Conservation (phyloP, 192 early-diverging fungal species). For the Coemansia sp. region DNA sequence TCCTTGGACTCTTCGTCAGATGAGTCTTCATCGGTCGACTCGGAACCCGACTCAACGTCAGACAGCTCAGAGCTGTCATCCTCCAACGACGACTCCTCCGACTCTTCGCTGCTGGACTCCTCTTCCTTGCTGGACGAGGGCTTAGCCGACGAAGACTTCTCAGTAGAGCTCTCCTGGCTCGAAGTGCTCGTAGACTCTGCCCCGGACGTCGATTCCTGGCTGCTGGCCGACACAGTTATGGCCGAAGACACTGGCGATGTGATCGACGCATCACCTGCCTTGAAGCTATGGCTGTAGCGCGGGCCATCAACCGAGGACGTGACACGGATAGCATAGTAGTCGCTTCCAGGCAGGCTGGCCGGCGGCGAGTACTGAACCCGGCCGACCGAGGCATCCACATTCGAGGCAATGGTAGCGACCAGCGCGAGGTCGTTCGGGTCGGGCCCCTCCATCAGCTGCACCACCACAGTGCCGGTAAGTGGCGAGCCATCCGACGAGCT, state of each 20-base stretch:
- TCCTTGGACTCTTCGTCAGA: constrained; percentile 7
- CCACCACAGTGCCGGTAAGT: constrained; percentile 39
- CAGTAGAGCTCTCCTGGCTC: not conserved
- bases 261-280: constrained; percentile 22
- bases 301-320: constrained; percentile 36
- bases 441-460: constrained; percentile 51
- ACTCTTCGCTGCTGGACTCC: constrained; percentile 1
- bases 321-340: constrained; percentile 42
- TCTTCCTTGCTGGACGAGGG: constrained; percentile 7
- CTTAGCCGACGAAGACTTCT: not conserved
- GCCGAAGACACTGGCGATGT: constrained; percentile 4
- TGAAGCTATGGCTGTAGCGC: constrained; percentile 53
- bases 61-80: not conserved
- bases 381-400: constrained; percentile 18
- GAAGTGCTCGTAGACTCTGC: not conserved
- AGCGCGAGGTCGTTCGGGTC: constrained; percentile 46
- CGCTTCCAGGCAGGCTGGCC: constrained; percentile 20
- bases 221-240: constrained; percentile 8
- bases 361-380: constrained; percentile 32
- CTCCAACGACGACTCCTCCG: not conserved
- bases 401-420: constrained; percentile 25
- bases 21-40: constrained; percentile 10
- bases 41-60: constrained; percentile 6
- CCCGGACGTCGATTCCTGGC: constrained; percentile 1
- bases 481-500: constrained; percentile 34